Evolutionary conservation across 192 early-diverging fungal genomes (phyloP), one percentile per base, ranked within the genome.

Genomic region (Gryganskiella cystojenkinii): DNA sequence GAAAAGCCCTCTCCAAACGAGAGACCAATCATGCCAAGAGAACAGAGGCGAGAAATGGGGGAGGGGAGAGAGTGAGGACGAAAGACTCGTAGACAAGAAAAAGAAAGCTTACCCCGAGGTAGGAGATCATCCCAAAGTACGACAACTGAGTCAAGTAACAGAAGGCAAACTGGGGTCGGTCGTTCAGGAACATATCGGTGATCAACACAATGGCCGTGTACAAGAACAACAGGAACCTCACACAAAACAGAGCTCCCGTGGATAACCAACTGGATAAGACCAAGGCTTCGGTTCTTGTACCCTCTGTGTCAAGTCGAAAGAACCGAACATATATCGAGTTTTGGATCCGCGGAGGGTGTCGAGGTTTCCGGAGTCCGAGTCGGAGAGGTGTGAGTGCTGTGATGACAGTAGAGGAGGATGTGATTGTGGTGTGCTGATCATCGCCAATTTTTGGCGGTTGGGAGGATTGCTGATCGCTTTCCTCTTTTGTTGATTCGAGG

Each of bases 121-220:
- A 78, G 33, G 74, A 56, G 20, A 50, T 59, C 44, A 78, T n/a
- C 8, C 74, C 74, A 24, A 69, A 25, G 19, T 78, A 78, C 9
- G 74, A 78, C 20, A 78, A n/a, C 56, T 78, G 74, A 2, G 74
- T 78, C 61, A 78, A 46, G 33, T 69, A 69, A 59, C 74, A 78
- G 56, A 78, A 78, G 61, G 56, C 55, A 47, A 33, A 69, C 50
- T 28, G 59, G 4, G 56, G 53, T 17, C 74, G 57, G 1, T 78
- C 74, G 11, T 65, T 78, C 49, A 27, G 24, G 31, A 49, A 15
- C 15, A 78, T 44, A 40, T 78, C 74, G 8, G 74, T 24, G 19
- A 59, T 4, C 61, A 78, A 15, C 7, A 78, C 67, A 11, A 50
- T 46, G 9, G 28, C 25, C 17, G 66, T 9, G 43, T 78, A 78